Percentiles rank a stretch among this genome's conserved stretches.
phyloP scores from a whole-genome alignment of 176 grass and related monocot genomes.

The Lolium multiflorum region DNA sequence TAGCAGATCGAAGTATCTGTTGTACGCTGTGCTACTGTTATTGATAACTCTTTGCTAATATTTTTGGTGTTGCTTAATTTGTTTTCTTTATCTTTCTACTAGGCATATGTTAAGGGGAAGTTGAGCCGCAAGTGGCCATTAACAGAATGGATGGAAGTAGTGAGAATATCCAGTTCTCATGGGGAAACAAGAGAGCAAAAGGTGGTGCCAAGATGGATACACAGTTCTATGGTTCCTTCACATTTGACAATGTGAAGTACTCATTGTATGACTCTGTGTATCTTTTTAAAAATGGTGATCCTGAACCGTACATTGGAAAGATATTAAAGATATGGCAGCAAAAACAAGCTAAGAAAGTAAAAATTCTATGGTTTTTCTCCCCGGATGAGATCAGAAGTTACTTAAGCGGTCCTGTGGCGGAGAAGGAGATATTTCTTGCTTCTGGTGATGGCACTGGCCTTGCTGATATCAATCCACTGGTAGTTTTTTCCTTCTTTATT shows the following conservation, averaged over 20 bases:
- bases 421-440: constrained; percentile 82
- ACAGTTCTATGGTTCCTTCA: constrained; percentile 67
- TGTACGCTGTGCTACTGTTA: constrained; percentile 10
- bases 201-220: constrained; percentile 57
- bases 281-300: constrained; percentile 50
- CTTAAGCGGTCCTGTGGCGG: constrained; percentile 47
- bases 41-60: neutral
- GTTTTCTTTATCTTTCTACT: constrained; percentile 30
- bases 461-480: constrained; percentile 64
- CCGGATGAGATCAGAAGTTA: constrained; percentile 60
- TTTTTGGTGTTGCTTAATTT: constrained; percentile 32
- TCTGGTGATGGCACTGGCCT: constrained; percentile 63
- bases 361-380: constrained; percentile 81
- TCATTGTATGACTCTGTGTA: constrained; percentile 70
- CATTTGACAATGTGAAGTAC: constrained; percentile 70
- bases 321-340: constrained; percentile 28
- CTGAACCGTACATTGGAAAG: constrained; percentile 69
- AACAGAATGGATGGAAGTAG: constrained; percentile 45
- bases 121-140: constrained; percentile 32
- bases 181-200: constrained; percentile 54
- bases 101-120: constrained; percentile 50
- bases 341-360: constrained; percentile 63
- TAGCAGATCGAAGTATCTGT: neutral
- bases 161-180: constrained; percentile 53
- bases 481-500: constrained; percentile 34